These are phyloP conservation scores for Xylariaceae sp. DNA, from an alignment of 2,329 filamentous ascomycete genomes.

Conservation along the genomic window DNA sequence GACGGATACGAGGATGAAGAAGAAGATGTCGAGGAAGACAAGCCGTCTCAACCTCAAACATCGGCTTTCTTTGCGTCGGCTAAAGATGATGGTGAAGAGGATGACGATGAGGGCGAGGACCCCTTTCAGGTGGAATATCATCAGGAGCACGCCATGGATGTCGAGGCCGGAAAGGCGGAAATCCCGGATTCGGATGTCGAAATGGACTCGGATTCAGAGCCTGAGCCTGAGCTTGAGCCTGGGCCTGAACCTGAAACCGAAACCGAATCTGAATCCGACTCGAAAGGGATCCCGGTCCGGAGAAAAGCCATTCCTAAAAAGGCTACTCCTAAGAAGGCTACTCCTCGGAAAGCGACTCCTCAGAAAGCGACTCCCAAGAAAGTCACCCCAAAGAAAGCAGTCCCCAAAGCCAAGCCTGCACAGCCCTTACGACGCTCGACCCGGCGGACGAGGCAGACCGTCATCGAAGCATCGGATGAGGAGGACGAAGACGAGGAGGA, in stretches of 20 bases:
- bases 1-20: conserved; percentile 30
- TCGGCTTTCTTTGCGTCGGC: conserved; percentile 24
- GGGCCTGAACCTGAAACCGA: conserved; percentile 18
- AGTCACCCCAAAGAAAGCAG: conserved; percentile 8
- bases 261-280: not conserved
- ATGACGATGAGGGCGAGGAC: conserved; percentile 26
- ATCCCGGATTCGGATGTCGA: conserved; percentile 7
- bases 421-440: conserved; percentile 18
- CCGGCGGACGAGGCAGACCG: conserved; percentile 25
- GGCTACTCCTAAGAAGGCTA: no score
- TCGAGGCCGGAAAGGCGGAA: conserved; percentile 7
- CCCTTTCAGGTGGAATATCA: conserved; percentile 30
- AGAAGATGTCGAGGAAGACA: conserved; percentile 17
- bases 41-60: conserved; percentile 22
- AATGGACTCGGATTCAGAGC: conserved; percentile 9
- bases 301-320: no score
- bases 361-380: no score
- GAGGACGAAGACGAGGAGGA: conserved; percentile 25
- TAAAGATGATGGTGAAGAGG: conserved; percentile 16
- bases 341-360: no score
- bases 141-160: conserved; percentile 5
- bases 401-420: conserved; percentile 26
- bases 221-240: conserved; percentile 13
- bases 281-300: no score
- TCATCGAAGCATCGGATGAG: conserved; percentile 20